A percentile compares a stretch with the other conserved stretches of the same genome.
Conservation (phyloP, 192 early-diverging fungal species). For the Coemansia sp. region DNA sequence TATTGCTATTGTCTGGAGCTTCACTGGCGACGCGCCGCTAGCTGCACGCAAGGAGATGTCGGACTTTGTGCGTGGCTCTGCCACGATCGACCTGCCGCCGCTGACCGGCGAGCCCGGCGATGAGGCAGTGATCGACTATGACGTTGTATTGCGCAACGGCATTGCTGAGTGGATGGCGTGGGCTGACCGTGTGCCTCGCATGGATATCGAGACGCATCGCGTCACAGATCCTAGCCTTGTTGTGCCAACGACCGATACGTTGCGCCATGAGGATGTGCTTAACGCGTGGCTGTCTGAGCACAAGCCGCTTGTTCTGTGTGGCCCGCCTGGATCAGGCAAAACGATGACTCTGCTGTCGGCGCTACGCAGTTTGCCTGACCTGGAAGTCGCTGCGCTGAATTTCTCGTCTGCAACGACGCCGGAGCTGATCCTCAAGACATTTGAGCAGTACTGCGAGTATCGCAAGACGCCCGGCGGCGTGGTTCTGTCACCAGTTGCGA, state of each 20-base stretch:
- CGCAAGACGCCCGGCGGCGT: constrained; percentile 91
- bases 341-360: constrained; percentile 99
- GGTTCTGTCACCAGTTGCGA: constrained; percentile 74
- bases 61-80: constrained; percentile 74
- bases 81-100: constrained; percentile 75
- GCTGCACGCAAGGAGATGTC: constrained; percentile 71
- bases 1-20: constrained; percentile 88
- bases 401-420: constrained; percentile 98
- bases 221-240: constrained; percentile 91
- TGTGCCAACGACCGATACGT: constrained; percentile 96
- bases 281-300: constrained; percentile 96
- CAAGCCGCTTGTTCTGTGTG: constrained; percentile 93
- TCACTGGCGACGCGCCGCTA: constrained; percentile 84
- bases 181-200: constrained; percentile 80
- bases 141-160: constrained; percentile 69
- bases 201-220: constrained; percentile 94
- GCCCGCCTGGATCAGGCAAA: constrained; percentile 98
- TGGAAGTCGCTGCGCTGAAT: constrained; percentile 98
- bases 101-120: constrained; percentile 18
- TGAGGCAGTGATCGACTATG: constrained; percentile 83
- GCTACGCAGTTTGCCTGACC: constrained; percentile 86
- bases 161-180: constrained; percentile 89
- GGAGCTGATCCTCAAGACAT: constrained; percentile 89
- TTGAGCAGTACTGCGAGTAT: constrained; percentile 99
- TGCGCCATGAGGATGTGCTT: constrained; percentile 94